Percentiles rank a stretch among this genome's conserved stretches.
Evolutionary conservation across 441 rosid genomes (phyloP).

Genomic region (Erodium trifolium): DNA sequence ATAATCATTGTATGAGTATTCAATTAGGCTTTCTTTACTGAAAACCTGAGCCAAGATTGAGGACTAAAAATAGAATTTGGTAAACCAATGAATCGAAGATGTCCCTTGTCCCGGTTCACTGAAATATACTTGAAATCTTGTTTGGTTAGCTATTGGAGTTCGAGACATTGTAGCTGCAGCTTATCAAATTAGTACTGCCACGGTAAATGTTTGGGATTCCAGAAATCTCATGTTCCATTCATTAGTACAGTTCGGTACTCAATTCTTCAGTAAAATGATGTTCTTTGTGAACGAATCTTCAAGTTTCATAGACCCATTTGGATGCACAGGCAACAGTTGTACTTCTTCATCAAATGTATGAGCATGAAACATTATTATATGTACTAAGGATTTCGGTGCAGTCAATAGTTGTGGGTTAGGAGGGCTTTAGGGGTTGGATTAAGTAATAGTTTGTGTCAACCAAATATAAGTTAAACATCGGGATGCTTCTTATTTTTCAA

Average conservation of each 20-base stretch:
- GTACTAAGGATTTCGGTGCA: background rate
- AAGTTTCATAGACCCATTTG: background rate
- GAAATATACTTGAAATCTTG: background rate
- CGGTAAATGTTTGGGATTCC: background rate
- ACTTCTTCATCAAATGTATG: background rate
- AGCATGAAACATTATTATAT: background rate
- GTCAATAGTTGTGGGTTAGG: background rate
- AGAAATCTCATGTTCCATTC: background rate
- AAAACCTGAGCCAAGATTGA: background rate
- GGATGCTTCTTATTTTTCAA: background rate
- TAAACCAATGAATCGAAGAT: background rate
- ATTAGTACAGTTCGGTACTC: background rate
- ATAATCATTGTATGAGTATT: background rate
- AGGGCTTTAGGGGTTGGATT: background rate
- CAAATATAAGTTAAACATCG: background rate
- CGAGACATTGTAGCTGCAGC: background rate
- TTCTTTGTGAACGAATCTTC: background rate
- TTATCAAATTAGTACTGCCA: background rate
- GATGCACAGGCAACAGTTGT: too few species aligned
- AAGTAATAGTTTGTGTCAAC: background rate
- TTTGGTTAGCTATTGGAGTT: background rate
- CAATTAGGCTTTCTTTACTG: background rate
- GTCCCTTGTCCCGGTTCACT: background rate
- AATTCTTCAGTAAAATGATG: background rate
- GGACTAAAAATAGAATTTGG: background rate